Base-by-base conservation (phyloP, 192 early-diverging fungal species). In the Haplosporangium gracile region DNA sequence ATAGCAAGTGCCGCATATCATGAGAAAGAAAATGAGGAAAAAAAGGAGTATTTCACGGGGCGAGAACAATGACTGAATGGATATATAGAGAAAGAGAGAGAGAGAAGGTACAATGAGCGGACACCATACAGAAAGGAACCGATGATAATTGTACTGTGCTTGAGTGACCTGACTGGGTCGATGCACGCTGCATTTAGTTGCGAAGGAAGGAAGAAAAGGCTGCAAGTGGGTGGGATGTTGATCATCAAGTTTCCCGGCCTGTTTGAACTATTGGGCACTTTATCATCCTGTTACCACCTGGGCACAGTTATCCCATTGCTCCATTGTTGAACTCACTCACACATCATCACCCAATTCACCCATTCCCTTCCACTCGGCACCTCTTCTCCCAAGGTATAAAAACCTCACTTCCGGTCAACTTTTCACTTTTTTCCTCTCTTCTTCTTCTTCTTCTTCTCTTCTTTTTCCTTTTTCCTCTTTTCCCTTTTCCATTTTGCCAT, bases 381-480 rank as follows among this genome's bases (percentile, higher is more conserved):
- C 10, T 26, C 32, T 70, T 24, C 36, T 68, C 8, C 10, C 70
- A 51, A 22, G 69, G 38, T 76, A 80, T 76, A 76, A 57, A 84
- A 78, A 65, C 15, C 72, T 24, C 39, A 24, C 6, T 72, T 80
- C 43, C 65, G 26, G 51, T 39, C 65, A 45, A 22, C 60, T 68
- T 72, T 75, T 81, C 53, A 29, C 69, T 45, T 71, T 80, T 76
- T 51, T 55, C 26, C 55, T 42, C 55, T 29, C 78, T 69, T 72
- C 42, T 69, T 75, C 57, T 80, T 77, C 68, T 76, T 80, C 69
- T 77, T 76, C 78, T 69, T 68, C 36, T 76, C 36, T 38, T 51
- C 63, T 34, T 78, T 57, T 42, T 51, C 80, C 63, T 60, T 70
- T 81, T 87, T 77, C 75, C 68, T 34, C 68, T 69, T 85, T 77